Base-by-base conservation (phyloP, 208 protist genomes). In the Leishmania aethiopica region DNA sequence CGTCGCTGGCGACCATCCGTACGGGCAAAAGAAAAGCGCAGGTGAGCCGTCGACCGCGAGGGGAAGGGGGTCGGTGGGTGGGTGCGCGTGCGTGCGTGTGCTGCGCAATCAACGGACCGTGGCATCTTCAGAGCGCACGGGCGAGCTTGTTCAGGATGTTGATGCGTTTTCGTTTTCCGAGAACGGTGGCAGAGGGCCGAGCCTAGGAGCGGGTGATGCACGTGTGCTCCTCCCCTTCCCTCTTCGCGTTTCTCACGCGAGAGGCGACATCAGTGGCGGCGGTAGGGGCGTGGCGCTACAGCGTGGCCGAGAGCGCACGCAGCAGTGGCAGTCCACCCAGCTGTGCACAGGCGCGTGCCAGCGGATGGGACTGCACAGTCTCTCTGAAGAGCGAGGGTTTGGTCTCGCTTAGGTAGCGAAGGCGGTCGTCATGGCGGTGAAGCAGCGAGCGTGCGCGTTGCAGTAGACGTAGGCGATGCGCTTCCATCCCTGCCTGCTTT, bases 261-360 rank as follows among this genome's bases (percentile, higher is more conserved):
- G n/a, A 67, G 55, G 32, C 40, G 37, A 51, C 15, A 81, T 19
- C 28, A n/a, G 49, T 7, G 7, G 37, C 32, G 15, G 67, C 8
- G 49, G 47, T n/a, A 69, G 53, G 35, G 47, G 69, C 69, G 13
- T 6, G 75, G 6, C 0, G 15, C 15, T 74, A 79, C 64, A 79
- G 66, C 7, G 80, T 69, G 28, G 66, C 73, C 11, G 75, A 69
- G 57, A 84, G 75, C 51, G 37, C 66, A 42, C 75, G 80, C 72
- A 83, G 64, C 49, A 83, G 74, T 15, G 73, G 49, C 49, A 83
- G 72, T 32, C 80, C 80, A 32, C 80, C 80, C 19, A 83, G 45
- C 62, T 79, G 59, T 51, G 80, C 42, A 59, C 80, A 83, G 49
- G 47, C 64, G 47, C 59, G 49, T 35, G 47, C 75, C 53, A 79